Base-by-base conservation (phyloP, 148 eudicot species). In the Vaccinium darrowii region DNA sequence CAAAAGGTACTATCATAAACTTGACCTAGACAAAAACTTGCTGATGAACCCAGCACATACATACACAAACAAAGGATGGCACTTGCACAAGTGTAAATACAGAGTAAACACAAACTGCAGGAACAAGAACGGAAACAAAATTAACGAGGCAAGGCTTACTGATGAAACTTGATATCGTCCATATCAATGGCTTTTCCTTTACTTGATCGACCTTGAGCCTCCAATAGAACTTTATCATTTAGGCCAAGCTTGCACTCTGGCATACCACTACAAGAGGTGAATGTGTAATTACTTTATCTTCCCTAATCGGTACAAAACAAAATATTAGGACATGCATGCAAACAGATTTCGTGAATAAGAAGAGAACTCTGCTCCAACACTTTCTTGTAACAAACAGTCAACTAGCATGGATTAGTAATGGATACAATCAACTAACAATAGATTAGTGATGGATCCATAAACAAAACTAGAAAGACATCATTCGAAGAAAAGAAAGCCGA, bases 211-310 rank as follows among this genome's bases (percentile, higher is more conserved):
- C 98, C 98, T 90, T 96, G 99, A 57, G 98, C 94, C 85, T 96
- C 98, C 88, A 96, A 84, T 33, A 96, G 81, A 63, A 96, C 90
- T 91, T 97, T 91, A 83, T 96, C 99, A 83, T 96, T 96, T 47
- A 96, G 92, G 84, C 99, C 99, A 62, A 96, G 95, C 88, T 96
- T 96, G 91, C 99, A 96, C 89, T 96, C 99, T 5, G 99, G 99
- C 99, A 96, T 96, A 84, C 99, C 99, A 89, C 99, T 96, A 95
- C 90, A 92, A 84, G 30, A 82, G 53, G 81, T 88, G 78, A 82
- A 80, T 30, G 18, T 30, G 43, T 19, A 27, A 58, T 53, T n/a
- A 75, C 65, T 79, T 82, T 81, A 81, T 63, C 56, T 30, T 81
- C 83, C 9, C 76, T 21, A 23, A 65, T 51, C 27, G n/a, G 58